Conservation (phyloP, 31 red algal species). For the Asparagopsis taxiformis region DNA sequence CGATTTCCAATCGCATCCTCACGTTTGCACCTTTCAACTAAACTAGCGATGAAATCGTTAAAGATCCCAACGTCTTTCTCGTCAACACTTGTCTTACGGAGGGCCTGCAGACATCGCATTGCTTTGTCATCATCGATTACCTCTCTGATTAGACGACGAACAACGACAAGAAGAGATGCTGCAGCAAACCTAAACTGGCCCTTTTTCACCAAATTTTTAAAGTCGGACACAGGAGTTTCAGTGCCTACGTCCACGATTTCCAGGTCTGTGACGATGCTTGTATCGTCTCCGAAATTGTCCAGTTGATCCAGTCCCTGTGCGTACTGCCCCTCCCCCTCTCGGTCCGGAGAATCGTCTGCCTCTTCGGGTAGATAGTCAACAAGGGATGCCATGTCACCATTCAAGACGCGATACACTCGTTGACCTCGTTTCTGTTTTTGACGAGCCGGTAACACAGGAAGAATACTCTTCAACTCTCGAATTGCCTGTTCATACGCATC, state of each 20-base stretch:
- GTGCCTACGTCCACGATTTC: slow-evolving; percentile 50
- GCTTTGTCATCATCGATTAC: slow-evolving; percentile 55
- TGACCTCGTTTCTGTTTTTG: slow-evolving; percentile 22
- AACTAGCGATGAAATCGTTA: slow-evolving; percentile 42
- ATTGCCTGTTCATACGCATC: slow-evolving; percentile 19
- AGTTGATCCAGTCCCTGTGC: slow-evolving; percentile 4
- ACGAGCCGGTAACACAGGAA: slow-evolving; percentile 29
- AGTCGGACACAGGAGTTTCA: slow-evolving; percentile 53
- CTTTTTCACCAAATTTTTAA: slow-evolving; percentile 30
- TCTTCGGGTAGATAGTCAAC: slow-evolving; percentile 45
- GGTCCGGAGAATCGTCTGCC: neutral
- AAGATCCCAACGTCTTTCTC: slow-evolving; percentile 44
- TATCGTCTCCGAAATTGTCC: slow-evolving; percentile 8
- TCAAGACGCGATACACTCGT: slow-evolving; percentile 32
- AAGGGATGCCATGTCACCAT: slow-evolving; percentile 43
- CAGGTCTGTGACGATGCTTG: slow-evolving; percentile 10
- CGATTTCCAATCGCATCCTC: slow-evolving; percentile 37
- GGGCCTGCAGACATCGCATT: slow-evolving; percentile 39
- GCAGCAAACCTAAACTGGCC: slow-evolving; percentile 46
- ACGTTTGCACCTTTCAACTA: slow-evolving; percentile 34
- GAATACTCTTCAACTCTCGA: slow-evolving; percentile 28
- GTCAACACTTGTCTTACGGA: slow-evolving; percentile 27
- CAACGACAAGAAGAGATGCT: slow-evolving; percentile 40
- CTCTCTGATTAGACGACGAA: slow-evolving; percentile 56
- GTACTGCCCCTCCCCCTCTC: slow-evolving; percentile 7